Conservation (phyloP, 495 filamentous ascomycete species). For the Aspergillus sparsus region DNA sequence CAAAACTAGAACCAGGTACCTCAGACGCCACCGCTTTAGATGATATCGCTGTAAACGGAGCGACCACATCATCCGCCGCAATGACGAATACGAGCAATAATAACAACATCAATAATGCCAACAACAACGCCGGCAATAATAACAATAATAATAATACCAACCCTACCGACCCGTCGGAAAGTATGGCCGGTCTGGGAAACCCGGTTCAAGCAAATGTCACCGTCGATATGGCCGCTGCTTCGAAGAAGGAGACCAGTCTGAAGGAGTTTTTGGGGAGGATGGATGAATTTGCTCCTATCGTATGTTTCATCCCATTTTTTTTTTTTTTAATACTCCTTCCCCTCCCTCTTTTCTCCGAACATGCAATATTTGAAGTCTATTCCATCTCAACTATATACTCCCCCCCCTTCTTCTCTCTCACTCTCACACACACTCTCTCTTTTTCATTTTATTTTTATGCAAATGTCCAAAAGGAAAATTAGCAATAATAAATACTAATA, state of each 20-base stretch:
- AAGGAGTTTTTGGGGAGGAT: constrained; percentile 92
- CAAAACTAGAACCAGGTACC: constrained; percentile 34
- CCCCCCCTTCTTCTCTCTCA: neutral
- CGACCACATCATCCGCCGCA: constrained; percentile 14
- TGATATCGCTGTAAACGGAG: constrained; percentile 47
- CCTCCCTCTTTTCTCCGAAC: neutral
- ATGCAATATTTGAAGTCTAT: too few relatives aligned
- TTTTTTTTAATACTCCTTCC: neutral
- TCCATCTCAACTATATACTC: neutral
- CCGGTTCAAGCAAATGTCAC: constrained; percentile 21
- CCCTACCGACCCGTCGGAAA: constrained; percentile 18
- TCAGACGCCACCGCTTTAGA: constrained; percentile 30
- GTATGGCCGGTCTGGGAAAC: constrained; percentile 19
- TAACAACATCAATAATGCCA: constrained; percentile 20
- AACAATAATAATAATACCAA: constrained; percentile 1
- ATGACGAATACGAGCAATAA: constrained; percentile 18
- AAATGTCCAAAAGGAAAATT: neutral
- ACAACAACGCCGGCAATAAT: constrained; percentile 23
- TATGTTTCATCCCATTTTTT: constrained; percentile 47
- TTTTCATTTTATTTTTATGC: too few relatives aligned
- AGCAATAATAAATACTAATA: constrained; percentile 22
- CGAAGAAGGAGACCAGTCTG: constrained; percentile 85
- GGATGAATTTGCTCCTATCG: constrained; percentile 98
- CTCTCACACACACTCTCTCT: too few relatives aligned
- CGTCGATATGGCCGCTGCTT: constrained; percentile 53